Evolutionary conservation across 148 eudicot species (phyloP), one percentile per base, ranked within the genome.

Genomic region (Vaccinium vitisidaea): DNA sequence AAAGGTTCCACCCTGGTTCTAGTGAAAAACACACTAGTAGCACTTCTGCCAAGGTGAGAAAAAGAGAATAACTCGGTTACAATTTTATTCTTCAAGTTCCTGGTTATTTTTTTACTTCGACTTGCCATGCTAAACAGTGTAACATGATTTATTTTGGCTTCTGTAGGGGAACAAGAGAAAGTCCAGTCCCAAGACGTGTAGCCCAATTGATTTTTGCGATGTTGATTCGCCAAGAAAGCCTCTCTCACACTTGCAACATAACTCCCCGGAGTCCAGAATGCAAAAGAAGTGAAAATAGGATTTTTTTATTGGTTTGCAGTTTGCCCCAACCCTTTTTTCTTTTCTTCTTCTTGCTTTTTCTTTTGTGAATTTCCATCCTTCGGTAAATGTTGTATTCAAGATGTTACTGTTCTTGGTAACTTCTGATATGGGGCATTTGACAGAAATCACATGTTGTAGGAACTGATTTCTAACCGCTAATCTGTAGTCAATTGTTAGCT

Each of bases 111-210:
- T 11, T 23, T 19, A 7, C 9, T 8, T 19, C 21, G 6, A 13
- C 59, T 52, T 46, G 67, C 49, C 39, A 75, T 77, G 46, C 27
- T 82, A 27, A 55, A 5, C 5, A 27, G 52, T 74, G 30, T 58
- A 76, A 76, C 82, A 18, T 16, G 30, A 48, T 25, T 70, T 75
- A 74, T 52, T n/a, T 80, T 70, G 77, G 14, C 30, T 59, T 53
- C 52, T 46, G 56, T 92, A 96, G 99, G 91, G 84, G 67, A 94
- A 75, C 86, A 95, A 94, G 86, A 80, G 96, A 49, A 96, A 96
- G 89, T 90, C 90, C 23, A 91, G 94, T 81, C 90, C 95, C 7
- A 87, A 61, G 86, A 82, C 79, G 80, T 69, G 91, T 82, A 90
- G 94, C 86, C 95, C 95, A 12, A 84, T 91, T 79, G 94, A 93